Conservation (phyloP, 441 rosid genomes). For the Syzygium syzygioides region DNA sequence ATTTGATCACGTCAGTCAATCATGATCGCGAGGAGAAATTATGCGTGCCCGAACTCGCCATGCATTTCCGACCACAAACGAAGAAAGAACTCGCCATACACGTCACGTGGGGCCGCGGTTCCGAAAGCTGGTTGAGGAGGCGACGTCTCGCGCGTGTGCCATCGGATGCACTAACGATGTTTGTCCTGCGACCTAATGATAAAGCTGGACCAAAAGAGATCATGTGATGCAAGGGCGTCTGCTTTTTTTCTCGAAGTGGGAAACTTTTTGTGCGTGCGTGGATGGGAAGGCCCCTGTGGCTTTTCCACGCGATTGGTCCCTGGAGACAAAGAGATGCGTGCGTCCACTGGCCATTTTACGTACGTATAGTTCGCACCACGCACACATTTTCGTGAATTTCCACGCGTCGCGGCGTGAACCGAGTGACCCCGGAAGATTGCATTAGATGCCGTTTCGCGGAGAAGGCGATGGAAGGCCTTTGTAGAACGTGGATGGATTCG, state of each 20-base stretch:
- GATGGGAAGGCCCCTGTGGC: background rate
- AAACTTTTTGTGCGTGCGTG: background rate
- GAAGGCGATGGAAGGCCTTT: background rate
- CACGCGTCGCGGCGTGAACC: accelerated
- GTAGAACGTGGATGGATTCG: background rate
- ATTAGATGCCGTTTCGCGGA: too few species aligned
- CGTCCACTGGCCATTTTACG: background rate
- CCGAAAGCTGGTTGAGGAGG: background rate
- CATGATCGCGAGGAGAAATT: background rate
- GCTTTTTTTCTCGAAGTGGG: background rate
- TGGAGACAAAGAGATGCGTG: background rate
- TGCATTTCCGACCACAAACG: too few species aligned
- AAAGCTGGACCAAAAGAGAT: background rate
- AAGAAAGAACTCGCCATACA: background rate
- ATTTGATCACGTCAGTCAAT: background rate
- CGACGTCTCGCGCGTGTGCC: background rate
- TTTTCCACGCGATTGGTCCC: background rate
- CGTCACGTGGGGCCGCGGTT: background rate
- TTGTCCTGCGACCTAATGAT: background rate
- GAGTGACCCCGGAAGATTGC: too few species aligned
- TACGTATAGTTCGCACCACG: background rate
- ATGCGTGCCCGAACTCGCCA: too few species aligned
- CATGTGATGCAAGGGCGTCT: background rate
- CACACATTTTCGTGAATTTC: background rate
- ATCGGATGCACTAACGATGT: background rate